phyloP scores from a whole-genome alignment of 331 rosid genomes.

The Acacia pycnantha region DNA sequence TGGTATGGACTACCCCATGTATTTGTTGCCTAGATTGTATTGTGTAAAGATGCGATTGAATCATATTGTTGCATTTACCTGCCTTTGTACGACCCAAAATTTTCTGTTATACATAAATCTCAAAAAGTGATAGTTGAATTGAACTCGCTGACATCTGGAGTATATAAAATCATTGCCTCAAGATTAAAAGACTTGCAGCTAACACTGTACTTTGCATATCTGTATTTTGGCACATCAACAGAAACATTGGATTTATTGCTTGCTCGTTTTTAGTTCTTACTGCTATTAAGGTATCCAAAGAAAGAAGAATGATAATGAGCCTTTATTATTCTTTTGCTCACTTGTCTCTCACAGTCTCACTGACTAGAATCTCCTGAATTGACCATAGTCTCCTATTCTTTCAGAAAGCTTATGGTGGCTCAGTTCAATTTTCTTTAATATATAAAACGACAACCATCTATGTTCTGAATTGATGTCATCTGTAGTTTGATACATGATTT shows the following conservation, averaged over 20 bases:
- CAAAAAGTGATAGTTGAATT: neutral
- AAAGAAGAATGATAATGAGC: neutral
- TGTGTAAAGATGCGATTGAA: neutral
- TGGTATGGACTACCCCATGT: neutral
- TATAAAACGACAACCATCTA: neutral
- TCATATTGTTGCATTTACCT: neutral
- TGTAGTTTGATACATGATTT: neutral
- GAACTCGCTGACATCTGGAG: neutral
- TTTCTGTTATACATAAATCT: neutral
- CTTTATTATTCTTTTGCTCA: neutral
- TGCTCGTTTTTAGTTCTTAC: neutral
- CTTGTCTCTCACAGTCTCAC: neutral
- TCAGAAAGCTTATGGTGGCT: neutral
- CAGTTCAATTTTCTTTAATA: neutral
- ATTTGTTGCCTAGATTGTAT: neutral
- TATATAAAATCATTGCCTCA: neutral
- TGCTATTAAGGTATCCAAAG: neutral
- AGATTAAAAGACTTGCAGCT: neutral
- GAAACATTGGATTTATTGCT: neutral
- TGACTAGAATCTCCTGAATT: neutral
- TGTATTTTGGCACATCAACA: neutral
- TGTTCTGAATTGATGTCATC: neutral
- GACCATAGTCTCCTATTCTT: neutral
- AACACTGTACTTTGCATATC: neutral
- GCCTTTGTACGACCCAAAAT: neutral